These are phyloP conservation scores for Abrus pulchellus DNA, from an alignment of 306 rosid genomes.

Conservation along the genomic window DNA sequence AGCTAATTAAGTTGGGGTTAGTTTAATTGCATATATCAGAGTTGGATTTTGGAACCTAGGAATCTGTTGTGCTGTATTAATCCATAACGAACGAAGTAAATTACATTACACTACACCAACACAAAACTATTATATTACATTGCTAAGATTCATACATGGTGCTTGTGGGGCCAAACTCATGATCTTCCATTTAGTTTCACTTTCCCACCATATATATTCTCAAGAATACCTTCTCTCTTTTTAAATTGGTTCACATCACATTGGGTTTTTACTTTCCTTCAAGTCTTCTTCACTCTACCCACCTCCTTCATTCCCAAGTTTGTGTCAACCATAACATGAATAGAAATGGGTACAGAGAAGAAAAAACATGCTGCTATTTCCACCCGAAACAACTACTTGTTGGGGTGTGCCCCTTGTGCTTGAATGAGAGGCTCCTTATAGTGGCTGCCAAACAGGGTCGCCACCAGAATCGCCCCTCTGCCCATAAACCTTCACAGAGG, in stretches of 20 bases:
- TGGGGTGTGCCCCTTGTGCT: slow-evolving; percentile 89
- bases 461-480: slow-evolving; percentile 41
- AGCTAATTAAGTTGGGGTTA: not conserved
- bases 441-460: slow-evolving; percentile 74
- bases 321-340: slow-evolving; percentile 40
- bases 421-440: slow-evolving; percentile 80
- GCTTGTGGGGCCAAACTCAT: slow-evolving; percentile 52
- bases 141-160: slow-evolving; percentile 38
- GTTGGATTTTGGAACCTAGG: slow-evolving; percentile 18
- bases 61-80: slow-evolving; percentile 22
- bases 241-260: slow-evolving; percentile 42
- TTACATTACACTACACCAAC: slow-evolving; percentile 16
- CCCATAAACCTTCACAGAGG: slow-evolving; percentile 49
- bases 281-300: slow-evolving; percentile 40
- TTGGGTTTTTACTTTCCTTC: slow-evolving; percentile 8
- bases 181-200: slow-evolving; percentile 48
- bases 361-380: slow-evolving; percentile 73
- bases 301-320: slow-evolving; percentile 4
- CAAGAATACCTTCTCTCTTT: slow-evolving; percentile 27
- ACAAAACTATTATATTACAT: not conserved
- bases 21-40: not conserved
- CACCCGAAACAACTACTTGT: slow-evolving; percentile 77
- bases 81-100: not conserved
- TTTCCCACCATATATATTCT: slow-evolving; percentile 57
- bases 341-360: slow-evolving; percentile 66